Base-by-base conservation (phyloP, 1,284 basidiomycete genomes). In the Apiotrichum laibachii region DNA sequence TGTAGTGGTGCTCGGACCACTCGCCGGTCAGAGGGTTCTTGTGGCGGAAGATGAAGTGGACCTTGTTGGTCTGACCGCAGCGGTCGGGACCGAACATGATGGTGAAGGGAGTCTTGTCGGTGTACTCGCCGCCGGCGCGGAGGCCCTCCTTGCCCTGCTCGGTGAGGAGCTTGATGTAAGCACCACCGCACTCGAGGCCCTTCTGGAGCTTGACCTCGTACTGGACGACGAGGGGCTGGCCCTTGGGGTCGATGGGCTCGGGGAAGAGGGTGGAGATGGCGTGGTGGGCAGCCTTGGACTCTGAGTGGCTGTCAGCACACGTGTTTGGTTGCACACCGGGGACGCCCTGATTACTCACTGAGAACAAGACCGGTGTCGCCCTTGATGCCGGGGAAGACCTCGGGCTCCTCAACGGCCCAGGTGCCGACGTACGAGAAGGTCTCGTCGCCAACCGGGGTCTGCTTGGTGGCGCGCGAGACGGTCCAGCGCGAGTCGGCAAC, bases 141-240 rank as follows among this genome's bases (percentile, higher is more conserved):
- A 94, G 90, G 63, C 92, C 92, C 72, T 92, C 86, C 34, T 64
- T 77, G 19, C 69, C 68, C 48, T 69, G 67, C 64, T 82, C 82
- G 45, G 79, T 80, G 54, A 99, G 86, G 59, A 99, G 87, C 82
- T 99, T 99, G 81, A 99, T 81, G 81, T 99, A 99, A 44, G 96
- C 96, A 81, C 96, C 96, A 80, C 96, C 96, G 72, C 96, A 99
- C 81, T 95, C 94, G 60, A 97, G 91, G 59, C 95, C 95, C 81
- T 98, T 95, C 82, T 99, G 95, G 79, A 97, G 92, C 83, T 99
- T 97, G 81, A 95, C 93, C 80, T 99, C 96, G 77, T 99, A 99
- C 79, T 98, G 94, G 19, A 99, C 88, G 65, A 99, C 93, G 52
- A 99, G 83, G 45, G 95, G 90, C 81, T 96, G 85, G 64, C 86